Percentiles rank a stretch among this genome's conserved stretches.
Evolutionary conservation across 2,329 filamentous ascomycete species (phyloP).

Genomic region (Ramularia endophylla): DNA sequence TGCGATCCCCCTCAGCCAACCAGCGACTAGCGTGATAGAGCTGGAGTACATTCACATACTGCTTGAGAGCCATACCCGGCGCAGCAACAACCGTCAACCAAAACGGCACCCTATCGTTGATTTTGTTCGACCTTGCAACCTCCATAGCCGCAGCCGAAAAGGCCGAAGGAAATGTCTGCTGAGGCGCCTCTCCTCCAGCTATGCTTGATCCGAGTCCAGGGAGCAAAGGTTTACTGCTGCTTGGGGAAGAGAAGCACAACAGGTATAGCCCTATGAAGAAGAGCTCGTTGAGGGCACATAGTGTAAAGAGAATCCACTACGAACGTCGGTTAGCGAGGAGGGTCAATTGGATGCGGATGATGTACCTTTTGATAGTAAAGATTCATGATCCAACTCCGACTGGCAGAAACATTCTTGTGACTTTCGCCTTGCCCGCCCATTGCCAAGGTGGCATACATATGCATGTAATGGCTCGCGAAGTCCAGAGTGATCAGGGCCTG

Average conservation of each 20-base stretch:
- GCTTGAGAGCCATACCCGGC: constrained; percentile 87
- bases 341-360: constrained; percentile 9
- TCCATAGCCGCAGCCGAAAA: constrained; percentile 89
- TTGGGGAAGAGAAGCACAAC: constrained; percentile 85
- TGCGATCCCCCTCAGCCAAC: constrained; percentile 62
- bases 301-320: constrained; percentile 80
- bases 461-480: constrained; percentile 93
- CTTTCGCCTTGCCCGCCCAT: constrained; percentile 73
- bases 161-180: constrained; percentile 74
- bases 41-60: constrained; percentile 88
- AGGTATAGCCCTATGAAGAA: constrained; percentile 99
- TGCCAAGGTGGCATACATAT: constrained; percentile 92
- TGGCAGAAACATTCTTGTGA: constrained; percentile 91
- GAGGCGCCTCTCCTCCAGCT: constrained; percentile 38
- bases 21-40: constrained; percentile 86
- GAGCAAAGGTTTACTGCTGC: constrained; percentile 34
- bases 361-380: constrained; percentile 94
- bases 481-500: constrained; percentile 89
- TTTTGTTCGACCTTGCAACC: constrained; percentile 84
- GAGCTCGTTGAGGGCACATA: constrained; percentile 83
- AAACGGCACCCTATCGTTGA: constrained; percentile 59
- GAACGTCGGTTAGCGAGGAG: not conserved
- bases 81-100: constrained; percentile 70
- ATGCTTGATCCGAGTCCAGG: constrained; percentile 30
- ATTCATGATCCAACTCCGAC: constrained; percentile 80